Evolutionary conservation across 257 asterid species (phyloP).

Genomic region (Scutellaria minor): DNA sequence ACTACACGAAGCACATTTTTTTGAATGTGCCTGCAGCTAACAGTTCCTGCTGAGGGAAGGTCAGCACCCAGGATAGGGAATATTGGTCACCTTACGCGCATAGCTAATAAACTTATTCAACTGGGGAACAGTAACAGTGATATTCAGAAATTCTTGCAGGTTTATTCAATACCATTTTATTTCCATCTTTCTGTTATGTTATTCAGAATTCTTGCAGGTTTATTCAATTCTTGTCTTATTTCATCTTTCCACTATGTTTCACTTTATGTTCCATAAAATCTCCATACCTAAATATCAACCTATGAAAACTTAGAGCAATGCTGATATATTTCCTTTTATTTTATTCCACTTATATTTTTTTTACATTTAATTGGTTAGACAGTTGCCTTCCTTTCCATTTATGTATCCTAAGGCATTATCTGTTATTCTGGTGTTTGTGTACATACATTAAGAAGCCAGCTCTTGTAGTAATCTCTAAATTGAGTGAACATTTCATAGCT

Average conservation of each 20-base stretch:
- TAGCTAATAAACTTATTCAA: conserved; percentile 82
- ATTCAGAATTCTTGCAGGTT: conserved; percentile 75
- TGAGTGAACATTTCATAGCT: neutral
- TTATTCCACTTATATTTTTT: conserved; percentile 11
- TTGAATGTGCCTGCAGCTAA: conserved; percentile 55
- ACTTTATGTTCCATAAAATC: neutral
- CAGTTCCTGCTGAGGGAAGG: conserved; percentile 66
- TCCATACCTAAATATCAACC: neutral
- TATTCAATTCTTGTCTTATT: conserved; percentile 16
- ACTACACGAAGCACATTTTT: conserved; percentile 12
- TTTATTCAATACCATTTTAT: conserved; percentile 31
- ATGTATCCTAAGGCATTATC: neutral
- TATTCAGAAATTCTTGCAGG: conserved; percentile 73
- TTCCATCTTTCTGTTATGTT: conserved; percentile 27
- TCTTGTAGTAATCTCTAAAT: neutral
- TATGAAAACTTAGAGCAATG: neutral
- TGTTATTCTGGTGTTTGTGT: conserved; percentile 22
- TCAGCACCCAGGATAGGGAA: conserved; percentile 78
- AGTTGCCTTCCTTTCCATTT: neutral
- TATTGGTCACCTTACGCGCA: conserved; percentile 82
- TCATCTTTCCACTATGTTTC: conserved; percentile 14
- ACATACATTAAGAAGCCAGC: neutral
- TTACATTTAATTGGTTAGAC: neutral
- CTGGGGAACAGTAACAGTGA: conserved; percentile 57
- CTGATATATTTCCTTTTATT: conserved; percentile 6